Conservation (phyloP, 805 yeast species). For the Saccharomycopsis olivae region DNA sequence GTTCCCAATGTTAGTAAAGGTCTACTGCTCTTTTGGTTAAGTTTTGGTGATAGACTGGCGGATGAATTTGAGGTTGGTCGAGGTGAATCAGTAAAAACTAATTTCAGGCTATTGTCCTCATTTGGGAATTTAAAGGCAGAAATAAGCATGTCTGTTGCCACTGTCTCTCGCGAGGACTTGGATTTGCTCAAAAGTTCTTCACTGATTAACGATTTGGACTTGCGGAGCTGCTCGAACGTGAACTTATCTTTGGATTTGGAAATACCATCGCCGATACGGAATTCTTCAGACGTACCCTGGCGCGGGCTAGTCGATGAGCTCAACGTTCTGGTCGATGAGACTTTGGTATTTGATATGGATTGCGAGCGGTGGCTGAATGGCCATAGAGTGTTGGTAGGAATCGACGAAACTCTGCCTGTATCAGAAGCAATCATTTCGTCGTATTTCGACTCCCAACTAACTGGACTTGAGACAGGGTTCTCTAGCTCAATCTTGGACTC, state of each 20-base stretch:
- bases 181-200: background rate
- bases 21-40: background rate
- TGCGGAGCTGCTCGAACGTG: too few relatives aligned
- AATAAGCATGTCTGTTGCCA: background rate
- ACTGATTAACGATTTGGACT: background rate
- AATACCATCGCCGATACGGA: background rate
- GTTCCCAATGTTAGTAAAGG: slow-evolving; percentile 10
- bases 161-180: background rate
- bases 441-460: slow-evolving; percentile 4
- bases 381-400: slow-evolving; percentile 16
- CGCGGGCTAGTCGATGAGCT: background rate
- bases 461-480: too few relatives aligned
- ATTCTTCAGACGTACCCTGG: background rate
- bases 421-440: slow-evolving; percentile 10
- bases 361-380: too few relatives aligned
- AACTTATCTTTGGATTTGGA: background rate
- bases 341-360: too few relatives aligned
- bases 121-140: background rate
- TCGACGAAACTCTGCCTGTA: slow-evolving; percentile 10
- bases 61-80: background rate
- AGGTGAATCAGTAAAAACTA: background rate
- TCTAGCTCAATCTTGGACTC: background rate
- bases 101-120: background rate
- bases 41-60: background rate
- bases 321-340: slow-evolving; percentile 4